A percentile compares a stretch with the other conserved stretches of the same genome.
Conservation (phyloP, 257 asterid species). For the Solanum habrochaites region DNA sequence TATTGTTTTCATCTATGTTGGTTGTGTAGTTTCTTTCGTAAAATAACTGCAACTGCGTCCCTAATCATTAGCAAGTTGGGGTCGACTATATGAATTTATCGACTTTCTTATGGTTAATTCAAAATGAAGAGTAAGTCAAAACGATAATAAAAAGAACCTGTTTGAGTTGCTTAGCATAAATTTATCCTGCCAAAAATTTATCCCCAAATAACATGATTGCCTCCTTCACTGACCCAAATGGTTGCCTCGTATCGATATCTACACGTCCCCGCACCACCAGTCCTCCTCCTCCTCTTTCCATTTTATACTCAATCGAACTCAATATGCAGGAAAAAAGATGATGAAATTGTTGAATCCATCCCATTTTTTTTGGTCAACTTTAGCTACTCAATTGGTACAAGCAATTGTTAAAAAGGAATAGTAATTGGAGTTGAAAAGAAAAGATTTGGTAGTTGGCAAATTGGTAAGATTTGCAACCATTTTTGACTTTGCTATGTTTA, state of each 20-base stretch:
- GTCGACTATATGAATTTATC: not conserved
- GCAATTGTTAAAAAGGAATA: too few relatives aligned
- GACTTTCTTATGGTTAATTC: not conserved
- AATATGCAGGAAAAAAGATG: not conserved
- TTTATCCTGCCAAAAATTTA: constrained; percentile 60
- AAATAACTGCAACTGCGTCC: not conserved
- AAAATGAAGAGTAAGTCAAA: not conserved
- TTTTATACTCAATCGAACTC: not conserved
- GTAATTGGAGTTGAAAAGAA: too few relatives aligned
- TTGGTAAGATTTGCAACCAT: too few relatives aligned
- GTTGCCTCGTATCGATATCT: constrained; percentile 71
- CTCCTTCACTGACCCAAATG: constrained; percentile 71
- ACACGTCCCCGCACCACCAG: constrained; percentile 77
- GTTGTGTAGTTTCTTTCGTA: not conserved
- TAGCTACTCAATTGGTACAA: too few relatives aligned
- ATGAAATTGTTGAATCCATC: too few relatives aligned
- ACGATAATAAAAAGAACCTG: constrained; percentile 18
- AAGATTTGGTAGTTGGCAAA: too few relatives aligned
- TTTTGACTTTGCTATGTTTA: too few relatives aligned
- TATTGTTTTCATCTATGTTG: not conserved
- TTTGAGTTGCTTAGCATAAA: constrained; percentile 48
- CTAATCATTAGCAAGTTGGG: not conserved
- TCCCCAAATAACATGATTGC: constrained; percentile 78
- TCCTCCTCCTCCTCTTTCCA: constrained; percentile 28
- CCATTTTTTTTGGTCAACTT: too few relatives aligned